A percentile compares a stretch with the other conserved stretches of the same genome.
Conservation (phyloP, 1,284 basidiomycete species). For the Boletus semigastroideus region DNA sequence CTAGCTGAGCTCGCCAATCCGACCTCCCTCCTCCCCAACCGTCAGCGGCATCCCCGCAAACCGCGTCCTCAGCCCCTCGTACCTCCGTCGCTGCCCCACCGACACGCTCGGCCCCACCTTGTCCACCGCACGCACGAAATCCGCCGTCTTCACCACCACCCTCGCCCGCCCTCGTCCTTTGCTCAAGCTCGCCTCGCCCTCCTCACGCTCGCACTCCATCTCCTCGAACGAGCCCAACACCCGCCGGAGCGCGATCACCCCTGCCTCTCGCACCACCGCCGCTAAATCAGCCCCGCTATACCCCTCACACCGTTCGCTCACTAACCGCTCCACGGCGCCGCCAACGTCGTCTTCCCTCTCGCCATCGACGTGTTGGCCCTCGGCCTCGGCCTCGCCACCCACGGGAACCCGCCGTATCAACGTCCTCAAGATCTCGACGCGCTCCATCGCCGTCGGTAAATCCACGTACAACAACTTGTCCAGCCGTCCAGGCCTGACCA, state of each 20-base stretch:
- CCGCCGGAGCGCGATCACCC: slow-evolving; percentile 77
- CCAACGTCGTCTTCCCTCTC: slow-evolving; percentile 18
- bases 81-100: slow-evolving; percentile 75
- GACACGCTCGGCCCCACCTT: slow-evolving; percentile 91
- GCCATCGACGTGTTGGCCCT: slow-evolving; percentile 27
- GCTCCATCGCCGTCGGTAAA: slow-evolving; percentile 75
- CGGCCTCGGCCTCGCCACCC: slow-evolving; percentile 13
- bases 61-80: slow-evolving; percentile 76
- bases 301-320: no score
- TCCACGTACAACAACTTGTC: slow-evolving; percentile 98
- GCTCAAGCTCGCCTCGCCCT: slow-evolving; percentile 13
- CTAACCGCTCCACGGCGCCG: slow-evolving; percentile 37
- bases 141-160: slow-evolving; percentile 45
- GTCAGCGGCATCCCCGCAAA: slow-evolving; percentile 73
- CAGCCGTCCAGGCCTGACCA: slow-evolving; percentile 94
- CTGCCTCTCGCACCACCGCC: slow-evolving; percentile 86
- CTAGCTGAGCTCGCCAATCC: slow-evolving; percentile 15
- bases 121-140: slow-evolving; percentile 75
- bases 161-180: slow-evolving; percentile 27
- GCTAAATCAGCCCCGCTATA: slow-evolving; percentile 69
- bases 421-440: slow-evolving; percentile 84
- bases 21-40: slow-evolving; percentile 11
- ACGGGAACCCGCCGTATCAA: slow-evolving; percentile 73
- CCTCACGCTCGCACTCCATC: slow-evolving; percentile 36
- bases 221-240: slow-evolving; percentile 60